Base-by-base conservation (phyloP, 2,329 filamentous ascomycete species). In the Camillea tinctor region DNA sequence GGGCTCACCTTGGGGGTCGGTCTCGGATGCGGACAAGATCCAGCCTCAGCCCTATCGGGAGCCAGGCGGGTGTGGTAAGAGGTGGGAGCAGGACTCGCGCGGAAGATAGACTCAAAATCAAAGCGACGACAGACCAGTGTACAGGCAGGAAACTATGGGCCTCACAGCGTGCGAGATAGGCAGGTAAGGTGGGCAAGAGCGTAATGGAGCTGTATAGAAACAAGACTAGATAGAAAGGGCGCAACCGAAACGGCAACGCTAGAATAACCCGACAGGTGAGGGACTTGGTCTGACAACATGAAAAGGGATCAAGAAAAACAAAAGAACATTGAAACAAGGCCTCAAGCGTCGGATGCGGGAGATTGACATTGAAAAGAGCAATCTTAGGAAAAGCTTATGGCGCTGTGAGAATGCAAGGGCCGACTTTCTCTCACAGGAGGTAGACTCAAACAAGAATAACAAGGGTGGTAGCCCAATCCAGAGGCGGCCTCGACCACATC, bases 21-120 rank as follows among this genome's bases (percentile, higher is more conserved):
- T 72, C 66, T 73, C 70, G 72, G 72, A 70, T 71, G 60, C 68
- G 68, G 69, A 72, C 59, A 68, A 68, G 55, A 66, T 54, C 63
- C 60, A 36, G 57, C 65, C 56, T 64, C 70, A 72, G 66, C 70
- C 70, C 65, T 73, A 69, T 72, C 70, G 69, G 68, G 66, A 71
- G 64, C 59, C 57, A 64, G 62, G 63, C 61, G 68, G 64, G 58
- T n/a, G 59, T 52, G 60, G 56, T 30, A 3, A 60, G 52, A 61
- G 56, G 59, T 69, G 61, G 63, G 69, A 59, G 36, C 36, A 44
- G 50, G 54, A 66, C 26, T 65, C 54, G 61, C 59, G 64, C 60
- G 60, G 61, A 58, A 21, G 52, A 67, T 60, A 60, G 58, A 63
- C 54, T 57, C n/a, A n/a, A 54, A 57, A 52, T 30, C 55, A 53